Conservation (phyloP, 805 yeast species). For the Yamadazyma paraphyllophila region DNA sequence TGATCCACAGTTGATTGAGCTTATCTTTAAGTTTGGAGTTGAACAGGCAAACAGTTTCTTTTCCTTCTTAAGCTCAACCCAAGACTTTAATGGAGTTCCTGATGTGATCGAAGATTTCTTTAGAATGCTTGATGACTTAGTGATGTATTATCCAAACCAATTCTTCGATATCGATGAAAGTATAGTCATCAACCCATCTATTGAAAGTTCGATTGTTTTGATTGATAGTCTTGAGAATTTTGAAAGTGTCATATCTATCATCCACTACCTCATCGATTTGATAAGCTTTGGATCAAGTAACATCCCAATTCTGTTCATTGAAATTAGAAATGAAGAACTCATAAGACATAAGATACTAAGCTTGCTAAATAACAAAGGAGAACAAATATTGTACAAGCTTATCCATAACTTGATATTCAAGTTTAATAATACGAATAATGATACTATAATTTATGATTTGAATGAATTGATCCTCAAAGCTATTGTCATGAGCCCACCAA, state of each 20-base stretch:
- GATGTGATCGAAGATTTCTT: constrained; percentile 86
- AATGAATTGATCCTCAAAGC: constrained; percentile 69
- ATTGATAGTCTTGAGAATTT: constrained; percentile 55
- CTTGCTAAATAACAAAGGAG: constrained; percentile 56
- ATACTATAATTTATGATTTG: constrained; percentile 68
- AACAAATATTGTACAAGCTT: constrained; percentile 49
- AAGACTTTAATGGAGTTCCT: constrained; percentile 43
- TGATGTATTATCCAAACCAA: constrained; percentile 68
- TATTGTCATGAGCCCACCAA: constrained; percentile 49
- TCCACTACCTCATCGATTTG: constrained; percentile 79
- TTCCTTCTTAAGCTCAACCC: constrained; percentile 18
- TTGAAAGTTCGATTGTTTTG: constrained; percentile 58
- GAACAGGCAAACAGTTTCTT: constrained; percentile 64
- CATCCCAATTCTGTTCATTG: constrained; percentile 74
- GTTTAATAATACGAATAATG: constrained; percentile 47
- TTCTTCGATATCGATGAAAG: constrained; percentile 40
- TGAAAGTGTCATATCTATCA: constrained; percentile 66
- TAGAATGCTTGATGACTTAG: constrained; percentile 71
- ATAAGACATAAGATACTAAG: constrained; percentile 49
- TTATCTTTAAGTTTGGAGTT: constrained; percentile 55
- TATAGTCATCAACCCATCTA: constrained; percentile 45
- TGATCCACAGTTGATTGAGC: constrained; percentile 10
- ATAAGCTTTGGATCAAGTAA: constrained; percentile 78
- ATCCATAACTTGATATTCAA: constrained; percentile 67
- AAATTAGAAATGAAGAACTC: constrained; percentile 49